phyloP scores from a whole-genome alignment of 352 stramenopile species.

The Phytophthora cryptogea region DNA sequence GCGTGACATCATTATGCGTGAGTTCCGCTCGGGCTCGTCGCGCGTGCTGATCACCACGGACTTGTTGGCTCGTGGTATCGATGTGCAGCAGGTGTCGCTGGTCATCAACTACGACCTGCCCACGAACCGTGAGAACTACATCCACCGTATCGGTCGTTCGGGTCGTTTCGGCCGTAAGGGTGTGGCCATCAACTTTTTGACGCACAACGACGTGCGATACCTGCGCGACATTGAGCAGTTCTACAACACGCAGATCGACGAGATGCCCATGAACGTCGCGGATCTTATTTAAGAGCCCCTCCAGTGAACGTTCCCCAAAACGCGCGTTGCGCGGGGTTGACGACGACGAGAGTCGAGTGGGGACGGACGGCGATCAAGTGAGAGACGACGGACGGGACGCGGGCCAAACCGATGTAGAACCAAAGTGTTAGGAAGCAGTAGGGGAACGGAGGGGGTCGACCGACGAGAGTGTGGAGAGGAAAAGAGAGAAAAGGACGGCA shows the following conservation, averaged over 20 bases:
- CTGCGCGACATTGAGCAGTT: slow-evolving; percentile 99
- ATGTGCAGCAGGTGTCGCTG: slow-evolving; percentile 98
- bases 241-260: slow-evolving; percentile 99
- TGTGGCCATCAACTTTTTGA: slow-evolving; percentile 99
- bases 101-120: slow-evolving; percentile 99
- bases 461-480: slow-evolving; percentile 16
- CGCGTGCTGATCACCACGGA: slow-evolving; percentile 99
- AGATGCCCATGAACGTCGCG: slow-evolving; percentile 99
- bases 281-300: slow-evolving; percentile 96
- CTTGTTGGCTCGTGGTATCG: slow-evolving; percentile 98
- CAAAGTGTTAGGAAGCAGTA: slow-evolving; percentile 39
- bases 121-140: slow-evolving; percentile 99
- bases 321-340: slow-evolving; percentile 14
- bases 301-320: slow-evolving; percentile 27
- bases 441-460: slow-evolving; percentile 37
- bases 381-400: slow-evolving; percentile 37
- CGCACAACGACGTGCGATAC: slow-evolving; percentile 98
- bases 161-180: slow-evolving; percentile 99
- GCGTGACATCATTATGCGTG: slow-evolving; percentile 99
- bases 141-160: slow-evolving; percentile 99
- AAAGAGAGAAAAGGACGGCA: slow-evolving; percentile 24
- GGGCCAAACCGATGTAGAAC: slow-evolving; percentile 40
- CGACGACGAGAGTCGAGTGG: slow-evolving; percentile 6
- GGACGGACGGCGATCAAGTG: slow-evolving; percentile 36
- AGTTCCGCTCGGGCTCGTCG: slow-evolving; percentile 99